Base-by-base conservation (phyloP, 2,329 filamentous ascomycete genomes). In the Ascochyta pisi region DNA sequence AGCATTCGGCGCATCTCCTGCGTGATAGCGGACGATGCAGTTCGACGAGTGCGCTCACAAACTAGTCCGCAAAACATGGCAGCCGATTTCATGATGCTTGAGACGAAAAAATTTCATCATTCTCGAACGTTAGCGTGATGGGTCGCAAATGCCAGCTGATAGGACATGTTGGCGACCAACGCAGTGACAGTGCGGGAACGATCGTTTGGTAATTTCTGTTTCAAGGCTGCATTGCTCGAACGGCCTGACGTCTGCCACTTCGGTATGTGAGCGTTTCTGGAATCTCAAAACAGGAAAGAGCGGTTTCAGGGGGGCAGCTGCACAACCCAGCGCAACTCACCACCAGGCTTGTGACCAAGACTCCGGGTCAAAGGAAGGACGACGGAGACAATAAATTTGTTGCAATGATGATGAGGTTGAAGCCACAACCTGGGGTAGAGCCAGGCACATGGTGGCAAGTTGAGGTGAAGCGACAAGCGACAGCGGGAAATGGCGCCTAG, bases 131-230 rank as follows among this genome's bases (percentile, higher is more conserved):
- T 49, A 54, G 46, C 34, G 39, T 60, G 60, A 62, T 57, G 57
- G 27, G 34, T 33, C 16, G 38, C 23, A 23, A 27, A 37, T 45
- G 34, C 45, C 54, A 69, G 12, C 63, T 66, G 64, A 65, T 54
- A 37, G 41, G 37, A 58, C 53, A 48, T 44, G 56, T 46, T 50
- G 59, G 47, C 61, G 39, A 38, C 26, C 31, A 39, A 29, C 34
- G 50, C 51, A 35, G 54, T 57, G 58, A 50, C 44, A 44, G 58
- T 40, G 43, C 54, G 61, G 60, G 54, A 58, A 58, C 53, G 58
- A 60, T 61, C 54, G 66, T 64, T 63, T 61, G 58, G 58, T 57
- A 51, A 56, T 37, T 50, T 53, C 49, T 60, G 67, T 70, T 69
- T 68, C 66, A 65, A 52, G 55, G 63, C 58, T 51, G 58, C 65